Conservation (phyloP, 306 rosid genomes). For the Arachis stenosperma region DNA sequence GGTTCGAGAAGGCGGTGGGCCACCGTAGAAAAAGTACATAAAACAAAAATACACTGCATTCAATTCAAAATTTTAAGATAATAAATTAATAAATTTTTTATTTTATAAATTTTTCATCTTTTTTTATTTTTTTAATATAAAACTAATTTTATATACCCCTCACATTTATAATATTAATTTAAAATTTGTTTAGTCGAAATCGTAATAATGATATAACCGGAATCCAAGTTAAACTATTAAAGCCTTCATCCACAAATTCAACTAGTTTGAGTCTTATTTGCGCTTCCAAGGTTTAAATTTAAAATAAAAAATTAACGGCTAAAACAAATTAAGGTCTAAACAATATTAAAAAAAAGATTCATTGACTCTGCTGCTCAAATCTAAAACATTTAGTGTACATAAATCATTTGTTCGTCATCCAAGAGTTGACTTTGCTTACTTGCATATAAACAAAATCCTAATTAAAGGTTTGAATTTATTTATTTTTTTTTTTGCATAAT, state of each 20-base stretch:
- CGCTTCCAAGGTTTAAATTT: conserved; percentile 17
- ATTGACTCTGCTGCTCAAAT: conserved; percentile 23
- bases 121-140: too few relatives aligned
- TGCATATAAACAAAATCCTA: conserved; percentile 15
- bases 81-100: too few relatives aligned
- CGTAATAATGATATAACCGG: not conserved
- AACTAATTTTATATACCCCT: too few relatives aligned
- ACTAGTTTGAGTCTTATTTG: not conserved
- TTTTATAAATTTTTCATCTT: too few relatives aligned
- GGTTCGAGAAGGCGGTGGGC: not conserved
- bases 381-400: conserved; percentile 12
- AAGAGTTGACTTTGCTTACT: conserved; percentile 49
- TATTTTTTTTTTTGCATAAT: not conserved
- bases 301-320: not conserved
- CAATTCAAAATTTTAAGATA: too few relatives aligned
- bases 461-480: not conserved
- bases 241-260: conserved; percentile 15
- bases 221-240: not conserved
- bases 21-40: too few relatives aligned
- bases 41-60: too few relatives aligned
- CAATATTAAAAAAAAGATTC: not conserved
- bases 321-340: not conserved
- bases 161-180: too few relatives aligned
- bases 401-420: conserved; percentile 37
- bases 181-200: not conserved